A percentile compares a stretch with the other conserved stretches of the same genome.
phyloP scores from a whole-genome alignment of 2,329 filamentous ascomycete species.

The Trematosphaeria pertusa region DNA sequence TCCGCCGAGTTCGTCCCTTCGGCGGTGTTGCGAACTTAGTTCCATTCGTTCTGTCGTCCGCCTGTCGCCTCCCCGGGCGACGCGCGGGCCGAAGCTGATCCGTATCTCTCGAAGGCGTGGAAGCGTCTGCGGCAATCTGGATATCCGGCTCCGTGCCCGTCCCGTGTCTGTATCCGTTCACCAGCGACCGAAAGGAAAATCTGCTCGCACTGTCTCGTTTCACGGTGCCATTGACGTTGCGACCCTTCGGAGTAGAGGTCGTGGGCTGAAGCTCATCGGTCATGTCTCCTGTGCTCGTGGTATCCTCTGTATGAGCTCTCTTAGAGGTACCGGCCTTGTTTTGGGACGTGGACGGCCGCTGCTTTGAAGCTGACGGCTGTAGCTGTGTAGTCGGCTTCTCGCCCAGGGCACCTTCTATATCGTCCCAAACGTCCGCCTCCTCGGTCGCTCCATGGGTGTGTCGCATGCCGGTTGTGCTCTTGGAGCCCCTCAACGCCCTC shows the following conservation, averaged over 20 bases:
- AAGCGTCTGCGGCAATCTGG: constrained; percentile 16
- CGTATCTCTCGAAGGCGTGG: no score
- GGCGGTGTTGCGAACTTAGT: no score
- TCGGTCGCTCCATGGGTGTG: constrained; percentile 11
- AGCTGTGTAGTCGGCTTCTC: constrained; percentile 25
- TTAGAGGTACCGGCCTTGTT: constrained; percentile 7
- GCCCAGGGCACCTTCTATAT: constrained; percentile 52
- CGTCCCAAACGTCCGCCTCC: constrained; percentile 50
- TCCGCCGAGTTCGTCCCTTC: no score
- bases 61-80: no score
- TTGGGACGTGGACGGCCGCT: constrained; percentile 14
- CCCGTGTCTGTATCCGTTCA: constrained; percentile 18
- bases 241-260: constrained; percentile 25
- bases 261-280: constrained; percentile 23
- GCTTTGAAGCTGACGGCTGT: neutral
- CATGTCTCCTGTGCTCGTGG: constrained; percentile 1
- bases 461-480: constrained; percentile 19
- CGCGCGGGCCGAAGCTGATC: no score
- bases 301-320: constrained; percentile 5
- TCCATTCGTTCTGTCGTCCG: no score
- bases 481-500: constrained; percentile 15
- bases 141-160: constrained; percentile 18
- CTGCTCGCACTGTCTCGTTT: constrained; percentile 25
- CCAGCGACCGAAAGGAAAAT: constrained; percentile 14
- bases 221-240: constrained; percentile 18